Evolutionary conservation across 1,139 yeast species (phyloP).

Genomic region (Magnusiomyces ingens): DNA sequence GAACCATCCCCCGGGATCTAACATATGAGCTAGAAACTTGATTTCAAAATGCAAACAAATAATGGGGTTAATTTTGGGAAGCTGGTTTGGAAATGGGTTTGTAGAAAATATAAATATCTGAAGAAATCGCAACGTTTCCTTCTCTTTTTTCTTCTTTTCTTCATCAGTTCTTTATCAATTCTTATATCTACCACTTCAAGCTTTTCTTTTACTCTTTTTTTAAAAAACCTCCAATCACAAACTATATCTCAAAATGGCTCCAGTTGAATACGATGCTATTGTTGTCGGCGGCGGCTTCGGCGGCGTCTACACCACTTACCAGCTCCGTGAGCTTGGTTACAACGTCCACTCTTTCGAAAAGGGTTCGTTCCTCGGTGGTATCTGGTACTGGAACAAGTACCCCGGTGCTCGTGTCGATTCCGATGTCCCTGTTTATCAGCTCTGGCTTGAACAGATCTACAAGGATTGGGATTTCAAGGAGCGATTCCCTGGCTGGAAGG

Average conservation of each 20-base stretch:
- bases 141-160: too few species aligned
- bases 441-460: conserved; percentile 40
- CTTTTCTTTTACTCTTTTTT: too few species aligned
- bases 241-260: conserved; percentile 1
- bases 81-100: too few species aligned
- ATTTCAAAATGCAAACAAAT: too few species aligned
- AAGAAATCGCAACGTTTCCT: too few species aligned
- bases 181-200: too few species aligned
- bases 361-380: conserved; percentile 45
- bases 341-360: conserved; percentile 38
- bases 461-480: conserved; percentile 41
- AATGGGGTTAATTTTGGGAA: too few species aligned
- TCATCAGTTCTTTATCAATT: too few species aligned
- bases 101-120: too few species aligned
- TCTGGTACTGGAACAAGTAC: conserved; percentile 49
- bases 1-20: too few species aligned
- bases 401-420: conserved; percentile 46
- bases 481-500: conserved; percentile 41
- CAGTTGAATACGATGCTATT: conserved; percentile 27
- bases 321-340: conserved; percentile 35
- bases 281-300: conserved; percentile 47
- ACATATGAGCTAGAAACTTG: too few species aligned
- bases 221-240: too few species aligned
- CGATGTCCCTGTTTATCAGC: conserved; percentile 47
- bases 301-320: conserved; percentile 37